Evolutionary conservation across 2,329 filamentous ascomycete species (phyloP), one percentile per base, ranked within the genome.

Genomic region (Xylariaceae sp.): DNA sequence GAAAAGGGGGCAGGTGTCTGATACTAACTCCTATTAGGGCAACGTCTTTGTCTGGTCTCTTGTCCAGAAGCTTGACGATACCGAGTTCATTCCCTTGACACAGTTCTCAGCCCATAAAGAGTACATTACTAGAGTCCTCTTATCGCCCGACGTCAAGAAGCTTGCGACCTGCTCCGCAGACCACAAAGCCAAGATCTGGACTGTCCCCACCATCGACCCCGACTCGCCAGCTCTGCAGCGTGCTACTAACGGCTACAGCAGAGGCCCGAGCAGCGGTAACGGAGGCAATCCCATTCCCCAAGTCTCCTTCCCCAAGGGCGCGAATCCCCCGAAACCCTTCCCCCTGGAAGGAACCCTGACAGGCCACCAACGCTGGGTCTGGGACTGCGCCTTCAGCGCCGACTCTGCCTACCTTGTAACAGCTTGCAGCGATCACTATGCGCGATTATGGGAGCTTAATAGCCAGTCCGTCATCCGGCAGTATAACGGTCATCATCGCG

Each of bases 31-130:
- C 44, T 51, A 2, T 42, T 50, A 97, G 90, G 94, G 94, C 67
- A 95, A 95, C 69, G 92, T 97, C 64, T 99, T 96, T 73, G 91
- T 99, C 68, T 99, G 94, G 94, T 88, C 90, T 65, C 89, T 99
- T 72, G 84, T 92, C 62, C 92, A 96, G 70, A 86, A 85, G 61
- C 86, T 85, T 65, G 91, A 96, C 59, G 82, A 88, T 61, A 96
- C 92, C 35, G 87, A 90, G 63, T 87, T 96, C 13, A 82, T 95
- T 0, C 92, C 92, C 1, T 85, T 96, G 61, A 93, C 90, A 59
- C 90, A 90, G 64, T 97, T 97, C 79, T 86, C 85, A 65, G 92
- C 92, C 1, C 92, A 97, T 76, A 90, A 89, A 67, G 91, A 93
- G 68, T 96, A 94, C 75, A 93, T 97, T 68, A 96, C 91, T 1